A percentile compares a stretch with the other conserved stretches of the same genome.
Conservation (phyloP, 352 stramenopile species). For the Phytophthora fragariae region DNA sequence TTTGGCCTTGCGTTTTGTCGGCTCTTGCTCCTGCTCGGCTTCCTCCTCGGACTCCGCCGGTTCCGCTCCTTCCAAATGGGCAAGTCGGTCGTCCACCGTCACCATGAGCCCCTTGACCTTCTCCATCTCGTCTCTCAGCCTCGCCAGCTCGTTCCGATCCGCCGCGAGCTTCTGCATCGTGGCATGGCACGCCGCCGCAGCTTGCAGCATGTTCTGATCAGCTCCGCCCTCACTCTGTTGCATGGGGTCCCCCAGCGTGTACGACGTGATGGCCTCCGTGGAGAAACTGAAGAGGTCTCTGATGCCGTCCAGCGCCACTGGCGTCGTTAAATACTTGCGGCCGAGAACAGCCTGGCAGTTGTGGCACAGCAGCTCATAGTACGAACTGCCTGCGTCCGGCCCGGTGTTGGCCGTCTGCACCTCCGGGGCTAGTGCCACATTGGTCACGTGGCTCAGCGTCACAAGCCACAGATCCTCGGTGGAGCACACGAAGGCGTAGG, state of each 20-base stretch:
- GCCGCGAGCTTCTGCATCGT: constrained; percentile 51
- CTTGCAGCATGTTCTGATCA: constrained; percentile 29
- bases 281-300: constrained; percentile 78
- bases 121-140: constrained; percentile 72
- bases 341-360: constrained; percentile 85
- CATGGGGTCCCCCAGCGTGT: constrained; percentile 79
- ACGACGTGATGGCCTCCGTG: constrained; percentile 77
- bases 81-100: constrained; percentile 75
- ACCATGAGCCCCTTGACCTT: constrained; percentile 84
- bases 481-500: constrained; percentile 82
- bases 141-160: constrained; percentile 60
- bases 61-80: constrained; percentile 60
- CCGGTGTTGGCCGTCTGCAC: constrained; percentile 59
- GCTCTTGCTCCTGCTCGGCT: constrained; percentile 17
- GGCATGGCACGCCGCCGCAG: constrained; percentile 41
- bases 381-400: constrained; percentile 74
- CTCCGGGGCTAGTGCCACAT: constrained; percentile 55
- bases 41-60: constrained; percentile 53
- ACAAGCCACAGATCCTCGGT: constrained; percentile 77
- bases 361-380: constrained; percentile 78
- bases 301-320: constrained; percentile 64
- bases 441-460: constrained; percentile 77
- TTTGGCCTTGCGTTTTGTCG: constrained; percentile 6
- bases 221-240: constrained; percentile 13
- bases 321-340: constrained; percentile 80